Evolutionary conservation across 768 basidiomycete species (phyloP), one percentile per base, ranked within the genome.

Genomic region (Cyclocybe aegerita): DNA sequence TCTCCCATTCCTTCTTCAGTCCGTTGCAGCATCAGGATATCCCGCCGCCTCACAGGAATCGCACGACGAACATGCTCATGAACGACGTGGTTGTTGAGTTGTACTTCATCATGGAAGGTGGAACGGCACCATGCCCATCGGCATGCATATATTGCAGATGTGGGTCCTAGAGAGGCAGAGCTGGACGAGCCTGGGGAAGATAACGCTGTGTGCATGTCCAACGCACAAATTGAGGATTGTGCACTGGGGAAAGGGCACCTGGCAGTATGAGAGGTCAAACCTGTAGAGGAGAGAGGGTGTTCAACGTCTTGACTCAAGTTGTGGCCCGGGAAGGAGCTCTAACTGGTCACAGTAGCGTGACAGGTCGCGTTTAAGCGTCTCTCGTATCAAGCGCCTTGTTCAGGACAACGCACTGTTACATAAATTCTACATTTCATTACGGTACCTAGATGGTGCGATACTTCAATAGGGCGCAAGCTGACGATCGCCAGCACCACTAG

Each of bases 91-190:
- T 66, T 54, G 2, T 66, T 60, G 23, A 83, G 72, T 11, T 70
- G 71, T 2, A 61, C 53, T n/a, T 67, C 62, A 23, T 57, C 69
- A 8, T 59, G 39, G 48, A 77, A 83, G 2, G 66, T 66, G 8
- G 62, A 61, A 2, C 76, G 67, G 46, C 83, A 85, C 77, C 79
- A 79, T 4, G 68, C 69, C 83, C 82, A 83, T 47, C 66, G 68
- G 63, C 82, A 84, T 9, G 67, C 57, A 52, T 72, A 53, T 6
- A 65, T 51, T 29, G 54, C 54, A 29, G 23, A 23, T 23, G 23
- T 5, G 23, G 23, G 23, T n/a, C n/a, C n/a, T n/a, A n/a, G n/a
- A n/a, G n/a, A n/a, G n/a, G n/a, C n/a, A n/a, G n/a, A n/a, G 23
- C 23, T 23, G 23, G 49, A 32, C 32, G 52, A 53, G 15, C 32